A percentile compares a stretch with the other conserved stretches of the same genome.
phyloP scores from a whole-genome alignment of 2,329 filamentous ascomycete genomes.

The Stromatinia cepivora region DNA sequence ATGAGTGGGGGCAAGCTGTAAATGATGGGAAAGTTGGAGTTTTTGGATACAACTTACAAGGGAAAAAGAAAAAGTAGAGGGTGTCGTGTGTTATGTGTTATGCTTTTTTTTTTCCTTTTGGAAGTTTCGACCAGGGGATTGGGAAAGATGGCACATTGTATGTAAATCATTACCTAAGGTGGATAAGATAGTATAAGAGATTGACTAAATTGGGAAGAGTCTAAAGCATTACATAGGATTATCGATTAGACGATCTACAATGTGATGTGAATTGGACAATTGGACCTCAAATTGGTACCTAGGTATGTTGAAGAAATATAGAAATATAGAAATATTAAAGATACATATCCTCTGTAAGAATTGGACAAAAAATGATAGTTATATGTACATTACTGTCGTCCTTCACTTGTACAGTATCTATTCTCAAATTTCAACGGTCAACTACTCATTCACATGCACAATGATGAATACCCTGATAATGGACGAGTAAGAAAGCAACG shows the following conservation, averaged over 20 bases:
- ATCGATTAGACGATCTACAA: no score
- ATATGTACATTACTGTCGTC: no score
- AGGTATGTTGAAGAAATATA: neutral
- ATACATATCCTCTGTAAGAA: neutral
- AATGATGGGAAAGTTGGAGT: constrained; percentile 4
- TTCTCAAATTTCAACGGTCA: no score
- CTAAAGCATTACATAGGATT: neutral
- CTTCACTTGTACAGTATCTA: no score
- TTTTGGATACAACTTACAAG: neutral
- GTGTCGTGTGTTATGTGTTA: neutral
- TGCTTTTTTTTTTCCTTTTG: neutral
- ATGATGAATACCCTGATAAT: no score
- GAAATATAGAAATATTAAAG: neutral
- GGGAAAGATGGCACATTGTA: neutral
- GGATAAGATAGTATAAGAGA: neutral
- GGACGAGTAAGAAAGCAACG: neutral
- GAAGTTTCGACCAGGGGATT: neutral
- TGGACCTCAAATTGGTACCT: no score
- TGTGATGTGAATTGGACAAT: no score
- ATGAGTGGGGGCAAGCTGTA: neutral
- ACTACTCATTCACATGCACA: no score
- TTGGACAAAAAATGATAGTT: no score
- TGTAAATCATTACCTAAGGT: neutral
- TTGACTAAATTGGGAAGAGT: neutral
- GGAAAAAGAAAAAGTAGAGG: neutral